Conservation (phyloP, 148 eudicot genomes). For the Chenopodium suecicum region DNA sequence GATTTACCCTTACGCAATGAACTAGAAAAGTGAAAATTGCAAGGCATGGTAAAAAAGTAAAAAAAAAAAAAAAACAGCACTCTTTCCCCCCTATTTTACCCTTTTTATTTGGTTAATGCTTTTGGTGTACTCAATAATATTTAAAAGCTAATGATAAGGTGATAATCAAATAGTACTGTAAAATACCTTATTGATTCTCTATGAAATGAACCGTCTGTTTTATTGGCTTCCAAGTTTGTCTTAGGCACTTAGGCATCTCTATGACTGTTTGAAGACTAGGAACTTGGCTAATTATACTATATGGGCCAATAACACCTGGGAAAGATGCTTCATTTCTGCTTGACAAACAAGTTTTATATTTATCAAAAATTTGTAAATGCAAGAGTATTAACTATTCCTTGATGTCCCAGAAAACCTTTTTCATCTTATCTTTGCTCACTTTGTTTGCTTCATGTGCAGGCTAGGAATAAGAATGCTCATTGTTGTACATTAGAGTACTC, state of each 20-base stretch:
- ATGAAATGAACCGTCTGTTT: neutral
- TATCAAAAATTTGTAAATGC: neutral
- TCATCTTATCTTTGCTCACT: slow-evolving; percentile 31
- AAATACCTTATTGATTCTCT: neutral
- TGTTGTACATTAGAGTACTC: slow-evolving; percentile 21
- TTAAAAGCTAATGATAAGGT: neutral
- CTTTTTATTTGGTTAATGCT: too few species aligned
- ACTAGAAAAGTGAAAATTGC: neutral
- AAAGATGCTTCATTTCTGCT: slow-evolving; percentile 13
- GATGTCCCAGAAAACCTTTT: slow-evolving; percentile 21
- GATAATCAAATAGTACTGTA: too few species aligned
- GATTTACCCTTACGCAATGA: neutral
- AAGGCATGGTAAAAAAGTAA: neutral
- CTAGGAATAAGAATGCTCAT: slow-evolving; percentile 20
- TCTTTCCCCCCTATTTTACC: too few species aligned
- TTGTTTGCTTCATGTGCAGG: slow-evolving; percentile 22
- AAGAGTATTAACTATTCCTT: slow-evolving; percentile 17
- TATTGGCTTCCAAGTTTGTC: slow-evolving; percentile 23
- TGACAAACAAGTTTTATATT: slow-evolving; percentile 11
- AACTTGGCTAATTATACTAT: slow-evolving; percentile 4
- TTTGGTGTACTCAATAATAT: too few species aligned
- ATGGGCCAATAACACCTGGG: slow-evolving; percentile 13
- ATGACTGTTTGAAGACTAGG: slow-evolving; percentile 12
- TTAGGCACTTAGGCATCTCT: slow-evolving; percentile 16
- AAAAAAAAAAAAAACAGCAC: too few species aligned